Evolutionary conservation across 2,329 filamentous ascomycete genomes (phyloP).

Genomic region (Colletotrichum magnum): DNA sequence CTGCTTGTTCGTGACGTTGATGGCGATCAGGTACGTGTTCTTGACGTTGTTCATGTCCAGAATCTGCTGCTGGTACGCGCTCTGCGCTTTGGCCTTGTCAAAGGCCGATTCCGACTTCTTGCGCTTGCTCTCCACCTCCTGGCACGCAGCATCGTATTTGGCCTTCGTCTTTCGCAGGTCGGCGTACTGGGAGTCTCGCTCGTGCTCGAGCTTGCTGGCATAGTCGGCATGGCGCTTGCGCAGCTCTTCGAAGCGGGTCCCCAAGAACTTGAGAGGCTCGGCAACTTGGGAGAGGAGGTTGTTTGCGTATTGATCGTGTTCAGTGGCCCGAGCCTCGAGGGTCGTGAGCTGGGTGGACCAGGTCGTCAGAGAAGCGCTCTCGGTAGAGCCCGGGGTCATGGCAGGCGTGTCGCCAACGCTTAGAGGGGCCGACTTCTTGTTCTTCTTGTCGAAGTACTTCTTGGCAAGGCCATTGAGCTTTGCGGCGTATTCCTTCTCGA

Average conservation of each 20-base stretch:
- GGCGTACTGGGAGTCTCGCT: slow-evolving; percentile 85
- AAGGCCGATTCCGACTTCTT: slow-evolving; percentile 97
- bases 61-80: slow-evolving; percentile 91
- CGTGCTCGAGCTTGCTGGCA: slow-evolving; percentile 88
- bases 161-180: slow-evolving; percentile 92
- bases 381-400: slow-evolving; percentile 94
- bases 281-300: slow-evolving; percentile 86
- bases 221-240: slow-evolving; percentile 93
- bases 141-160: slow-evolving; percentile 93
- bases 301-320: slow-evolving; percentile 88
- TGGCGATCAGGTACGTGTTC: slow-evolving; percentile 96
- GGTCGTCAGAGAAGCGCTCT: slow-evolving; percentile 96
- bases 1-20: slow-evolving; percentile 97
- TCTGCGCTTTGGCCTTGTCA: slow-evolving; percentile 93
- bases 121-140: slow-evolving; percentile 93
- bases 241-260: slow-evolving; percentile 86
- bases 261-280: slow-evolving; percentile 85
- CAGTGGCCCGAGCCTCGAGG: slow-evolving; percentile 86
- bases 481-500: slow-evolving; percentile 96
- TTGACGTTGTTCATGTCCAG: slow-evolving; percentile 98
- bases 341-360: slow-evolving; percentile 96
- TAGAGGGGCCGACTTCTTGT: slow-evolving; percentile 86
- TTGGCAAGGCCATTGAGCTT: slow-evolving; percentile 91
- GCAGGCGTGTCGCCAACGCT: slow-evolving; percentile 94
- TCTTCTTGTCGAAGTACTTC: slow-evolving; percentile 98